Conservation (phyloP, 768 basidiomycete genomes). For the Leucocoprinus sp. region DNA sequence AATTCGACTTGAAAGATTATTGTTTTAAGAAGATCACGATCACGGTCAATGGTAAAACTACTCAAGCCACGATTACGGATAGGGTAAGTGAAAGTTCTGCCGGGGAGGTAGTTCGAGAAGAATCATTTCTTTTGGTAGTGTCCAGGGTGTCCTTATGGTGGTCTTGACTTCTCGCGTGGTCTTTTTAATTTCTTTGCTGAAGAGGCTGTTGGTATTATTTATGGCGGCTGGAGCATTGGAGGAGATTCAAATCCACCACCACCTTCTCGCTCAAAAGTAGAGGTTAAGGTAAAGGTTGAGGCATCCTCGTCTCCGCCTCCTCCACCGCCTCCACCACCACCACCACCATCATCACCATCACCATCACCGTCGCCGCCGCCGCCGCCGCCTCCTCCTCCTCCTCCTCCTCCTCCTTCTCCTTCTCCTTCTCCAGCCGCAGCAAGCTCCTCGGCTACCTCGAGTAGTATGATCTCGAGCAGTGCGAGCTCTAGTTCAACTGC, state of each 20-base stretch:
- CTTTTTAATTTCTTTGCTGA: conserved; percentile 47
- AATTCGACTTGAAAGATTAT: conserved; percentile 42
- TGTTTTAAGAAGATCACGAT: conserved; percentile 62
- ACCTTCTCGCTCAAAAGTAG: no score
- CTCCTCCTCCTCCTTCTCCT: conserved; percentile 1
- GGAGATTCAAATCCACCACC: conserved; percentile 18
- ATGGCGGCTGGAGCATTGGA: conserved; percentile 39
- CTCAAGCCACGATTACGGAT: conserved; percentile 54
- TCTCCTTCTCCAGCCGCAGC: conserved; percentile 4
- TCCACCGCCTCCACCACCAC: conserved; percentile 16
- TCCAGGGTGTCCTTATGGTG: conserved; percentile 50
- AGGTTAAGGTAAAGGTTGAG: no score
- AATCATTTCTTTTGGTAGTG: conserved; percentile 26
- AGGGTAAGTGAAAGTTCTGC: conserved; percentile 30
- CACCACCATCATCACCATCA: conserved; percentile 16
- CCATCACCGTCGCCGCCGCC: conserved; percentile 11
- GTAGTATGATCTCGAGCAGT: no score
- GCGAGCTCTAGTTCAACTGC: neutral
- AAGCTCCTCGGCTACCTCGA: neutral
- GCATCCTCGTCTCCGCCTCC: no score
- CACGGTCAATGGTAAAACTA: conserved; percentile 46
- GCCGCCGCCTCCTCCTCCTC: conserved; percentile 7
- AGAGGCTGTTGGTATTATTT: conserved; percentile 35
- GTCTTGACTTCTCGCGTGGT: conserved; percentile 53
- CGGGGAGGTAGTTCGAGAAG: neutral